A percentile compares a stretch with the other conserved stretches of the same genome.
phyloP scores from a whole-genome alignment of 2,329 filamentous ascomycete genomes.

The Monosporascus sp. region DNA sequence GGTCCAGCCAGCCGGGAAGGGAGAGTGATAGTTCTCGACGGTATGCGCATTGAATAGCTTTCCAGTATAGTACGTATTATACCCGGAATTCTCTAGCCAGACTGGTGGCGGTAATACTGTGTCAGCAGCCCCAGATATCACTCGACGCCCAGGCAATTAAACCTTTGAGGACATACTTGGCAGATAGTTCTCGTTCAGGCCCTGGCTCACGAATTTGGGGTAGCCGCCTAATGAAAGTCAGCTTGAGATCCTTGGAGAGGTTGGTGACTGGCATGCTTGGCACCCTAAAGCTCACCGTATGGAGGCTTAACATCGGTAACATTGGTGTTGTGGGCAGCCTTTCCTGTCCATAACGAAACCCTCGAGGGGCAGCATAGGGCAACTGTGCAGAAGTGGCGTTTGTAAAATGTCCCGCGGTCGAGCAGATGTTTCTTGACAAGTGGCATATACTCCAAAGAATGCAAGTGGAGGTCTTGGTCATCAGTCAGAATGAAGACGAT shows the following conservation, averaged over 20 bases:
- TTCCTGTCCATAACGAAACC: constrained; percentile 54
- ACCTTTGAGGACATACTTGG: constrained; percentile 24
- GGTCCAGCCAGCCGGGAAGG: constrained; percentile 53
- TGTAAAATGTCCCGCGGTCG: neutral
- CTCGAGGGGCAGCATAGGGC: constrained; percentile 54
- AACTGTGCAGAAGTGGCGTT: constrained; percentile 20
- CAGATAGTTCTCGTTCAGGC: constrained; percentile 50
- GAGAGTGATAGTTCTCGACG: constrained; percentile 52
- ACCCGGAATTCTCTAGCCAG: constrained; percentile 50
- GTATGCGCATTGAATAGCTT: constrained; percentile 55
- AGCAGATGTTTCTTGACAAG: neutral
- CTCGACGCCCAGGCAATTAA: too few relatives aligned
- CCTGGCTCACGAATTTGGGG: constrained; percentile 47
- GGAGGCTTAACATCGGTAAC: constrained; percentile 49
- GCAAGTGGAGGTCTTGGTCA: neutral
- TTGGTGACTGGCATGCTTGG: constrained; percentile 15
- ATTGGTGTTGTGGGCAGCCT: constrained; percentile 59
- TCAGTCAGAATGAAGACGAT: neutral
- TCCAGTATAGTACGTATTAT: constrained; percentile 52
- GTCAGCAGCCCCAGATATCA: too few relatives aligned
- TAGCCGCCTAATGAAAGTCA: constrained; percentile 37
- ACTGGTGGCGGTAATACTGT: neutral
- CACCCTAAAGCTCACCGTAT: constrained; percentile 43
- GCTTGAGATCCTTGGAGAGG: too few relatives aligned
- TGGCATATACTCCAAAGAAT: neutral